Evolutionary conservation across 176 grass and related monocot genomes (phyloP).

Genomic region (Oryza glumipatula): DNA sequence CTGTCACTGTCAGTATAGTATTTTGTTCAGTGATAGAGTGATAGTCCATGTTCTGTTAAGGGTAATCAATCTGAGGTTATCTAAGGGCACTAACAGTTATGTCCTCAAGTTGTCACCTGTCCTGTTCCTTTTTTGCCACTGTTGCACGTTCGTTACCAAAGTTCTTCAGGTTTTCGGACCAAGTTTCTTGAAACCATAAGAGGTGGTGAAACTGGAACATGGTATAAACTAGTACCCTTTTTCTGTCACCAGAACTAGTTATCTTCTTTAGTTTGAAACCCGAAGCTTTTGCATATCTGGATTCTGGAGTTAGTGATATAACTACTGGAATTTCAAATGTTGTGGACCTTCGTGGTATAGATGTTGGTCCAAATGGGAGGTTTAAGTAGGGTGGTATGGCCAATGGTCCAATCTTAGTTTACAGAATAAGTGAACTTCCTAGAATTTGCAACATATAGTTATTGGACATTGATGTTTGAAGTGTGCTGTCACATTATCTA

Average conservation of each 20-base stretch:
- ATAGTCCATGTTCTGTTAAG: not conserved
- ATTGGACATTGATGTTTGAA: constrained; percentile 20
- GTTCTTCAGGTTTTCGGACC: not conserved
- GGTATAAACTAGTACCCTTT: not conserved
- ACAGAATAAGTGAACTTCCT: not conserved
- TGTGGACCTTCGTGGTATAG: not conserved
- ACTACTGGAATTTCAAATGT: not conserved
- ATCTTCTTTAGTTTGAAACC: not conserved
- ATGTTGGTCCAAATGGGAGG: not conserved
- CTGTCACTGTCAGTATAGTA: not conserved
- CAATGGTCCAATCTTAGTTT: constrained; percentile 1
- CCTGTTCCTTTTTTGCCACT: not conserved
- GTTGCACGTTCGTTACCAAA: not conserved
- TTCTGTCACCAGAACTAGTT: not conserved
- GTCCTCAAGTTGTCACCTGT: not conserved
- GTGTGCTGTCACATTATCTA: not conserved
- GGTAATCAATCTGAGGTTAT: not conserved
- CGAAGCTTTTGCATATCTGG: not conserved
- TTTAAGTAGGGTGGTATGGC: not conserved
- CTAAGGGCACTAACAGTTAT: not conserved
- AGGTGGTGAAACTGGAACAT: not conserved
- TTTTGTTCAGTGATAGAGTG: constrained; percentile 18
- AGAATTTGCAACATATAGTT: constrained; percentile 9
- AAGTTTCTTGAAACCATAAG: not conserved
- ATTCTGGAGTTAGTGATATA: not conserved